Base-by-base conservation (phyloP, 139 green algal genomes). In the Pleodorina starrii region DNA sequence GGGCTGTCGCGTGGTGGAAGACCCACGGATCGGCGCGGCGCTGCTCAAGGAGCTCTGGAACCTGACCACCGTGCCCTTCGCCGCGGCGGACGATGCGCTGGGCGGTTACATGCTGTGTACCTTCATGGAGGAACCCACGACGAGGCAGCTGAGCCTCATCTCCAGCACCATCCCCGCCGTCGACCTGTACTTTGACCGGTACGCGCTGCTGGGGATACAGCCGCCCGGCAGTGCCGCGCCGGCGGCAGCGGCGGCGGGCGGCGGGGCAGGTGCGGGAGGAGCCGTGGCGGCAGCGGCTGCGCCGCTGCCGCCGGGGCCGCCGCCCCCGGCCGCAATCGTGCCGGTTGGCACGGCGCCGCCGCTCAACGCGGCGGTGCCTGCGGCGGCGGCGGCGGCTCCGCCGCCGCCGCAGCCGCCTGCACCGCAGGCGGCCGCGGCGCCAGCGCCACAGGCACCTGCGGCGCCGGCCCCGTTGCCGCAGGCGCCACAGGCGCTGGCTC, bases 1-100 rank as follows among this genome's bases (percentile, higher is more conserved):
- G 5, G 91, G 86, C 27, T 91, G 91, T 81, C 60, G 89, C 48
- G 66, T 92, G 19, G 74, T 89, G 32, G 91, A 94, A 81, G 85
- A 85, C 36, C 91, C 91, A 16, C 50, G 69, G 0, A 80, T 92
- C 46, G 91, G 88, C 10, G 91, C 91, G 7, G 85, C 85, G 38
- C 72, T 94, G 89, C 91, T 93, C 57, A 90, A 89, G 85, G 88
- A 91, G 85, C 80, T 94, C 54, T 92, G 84, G 84, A 74, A 73
- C 42, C 87, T 90, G 69, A 94, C 91, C 9, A 82, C 87, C 12
- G 91, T 94, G 43, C 91, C 91, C n/a, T 94, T 94, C 85, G 91
- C 91, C 25, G 89, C 91, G 5, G 88, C 88, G 0, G 91, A 94
- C 32, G 91, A 94, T 50, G 91, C 88, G 29, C 68, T 91, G 71